These are phyloP conservation scores for Puccinia hordei DNA, from an alignment of 1,284 basidiomycete species.

Conservation along the genomic window DNA sequence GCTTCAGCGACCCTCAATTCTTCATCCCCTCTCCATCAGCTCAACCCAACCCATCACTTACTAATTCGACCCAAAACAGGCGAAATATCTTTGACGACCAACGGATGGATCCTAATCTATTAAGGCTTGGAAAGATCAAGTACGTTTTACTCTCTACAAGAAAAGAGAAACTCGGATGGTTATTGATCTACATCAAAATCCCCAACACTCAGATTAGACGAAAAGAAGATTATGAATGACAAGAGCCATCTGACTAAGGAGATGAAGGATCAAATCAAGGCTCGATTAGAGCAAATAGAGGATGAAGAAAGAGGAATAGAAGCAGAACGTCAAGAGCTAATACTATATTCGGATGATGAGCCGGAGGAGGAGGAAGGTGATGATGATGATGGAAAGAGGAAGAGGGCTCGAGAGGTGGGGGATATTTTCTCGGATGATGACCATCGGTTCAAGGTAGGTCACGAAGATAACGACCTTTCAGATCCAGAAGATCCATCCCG, in stretches of 20 bases:
- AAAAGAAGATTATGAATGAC: constrained; percentile 21
- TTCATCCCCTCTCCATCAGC: not conserved
- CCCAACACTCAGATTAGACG: constrained; percentile 14
- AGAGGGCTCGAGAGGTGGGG: not conserved
- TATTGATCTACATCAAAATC: not conserved
- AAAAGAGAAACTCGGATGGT: not conserved
- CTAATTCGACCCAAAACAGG: not conserved
- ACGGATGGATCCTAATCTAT: not conserved
- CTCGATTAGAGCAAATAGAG: constrained; percentile 20
- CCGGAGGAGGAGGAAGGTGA: too few relatives aligned
- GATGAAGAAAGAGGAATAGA: not conserved
- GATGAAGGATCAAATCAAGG: constrained; percentile 17
- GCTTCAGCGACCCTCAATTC: not conserved
- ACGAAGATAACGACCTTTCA: not conserved
- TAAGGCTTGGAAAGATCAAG: not conserved
- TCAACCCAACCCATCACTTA: not conserved
- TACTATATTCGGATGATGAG: constrained; percentile 1
- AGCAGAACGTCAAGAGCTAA: not conserved
- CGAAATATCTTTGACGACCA: constrained; percentile 3
- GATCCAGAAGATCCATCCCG: not conserved
- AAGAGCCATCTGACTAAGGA: constrained; percentile 27
- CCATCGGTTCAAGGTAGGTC: not conserved
- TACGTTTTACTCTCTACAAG: not conserved
- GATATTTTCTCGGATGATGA: constrained; percentile 42
- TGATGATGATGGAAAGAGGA: not conserved